Conservation (phyloP, 345 rosid genomes). For the Boechera retrofracta region DNA sequence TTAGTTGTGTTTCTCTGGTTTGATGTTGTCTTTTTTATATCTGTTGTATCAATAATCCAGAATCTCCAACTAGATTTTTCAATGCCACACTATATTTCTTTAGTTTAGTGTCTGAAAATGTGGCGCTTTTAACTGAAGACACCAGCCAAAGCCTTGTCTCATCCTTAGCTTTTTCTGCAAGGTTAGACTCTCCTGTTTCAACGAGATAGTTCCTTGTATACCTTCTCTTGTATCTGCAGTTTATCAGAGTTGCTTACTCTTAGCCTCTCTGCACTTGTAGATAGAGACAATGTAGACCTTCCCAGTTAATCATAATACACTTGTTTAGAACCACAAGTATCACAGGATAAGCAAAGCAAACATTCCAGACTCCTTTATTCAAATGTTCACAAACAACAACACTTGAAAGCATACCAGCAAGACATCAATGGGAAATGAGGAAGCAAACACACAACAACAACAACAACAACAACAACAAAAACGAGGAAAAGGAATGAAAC, state of each 20-base stretch:
- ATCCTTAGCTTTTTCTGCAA: no score
- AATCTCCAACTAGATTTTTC: conserved; percentile 12
- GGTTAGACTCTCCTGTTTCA: no score
- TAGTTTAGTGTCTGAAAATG: not conserved
- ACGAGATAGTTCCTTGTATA: not conserved
- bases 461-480: not conserved
- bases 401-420: conserved; percentile 27
- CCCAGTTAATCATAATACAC: not conserved
- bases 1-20: not conserved
- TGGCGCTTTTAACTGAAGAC: not conserved
- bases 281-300: not conserved
- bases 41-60: conserved; percentile 29
- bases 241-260: not conserved
- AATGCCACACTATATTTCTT: not conserved
- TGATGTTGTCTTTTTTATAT: not conserved
- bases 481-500: not conserved
- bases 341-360: conserved; percentile 17
- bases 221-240: conserved; percentile 8
- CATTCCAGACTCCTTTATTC: conserved; percentile 32
- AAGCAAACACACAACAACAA: conserved; percentile 23
- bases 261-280: not conserved
- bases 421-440: conserved; percentile 18
- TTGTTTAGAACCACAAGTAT: not conserved
- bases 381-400: conserved; percentile 33
- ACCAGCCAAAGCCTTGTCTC: not conserved